Percentiles rank a stretch among this genome's conserved stretches.
phyloP scores from a whole-genome alignment of 306 rosid species.

The Parietaria judaica region DNA sequence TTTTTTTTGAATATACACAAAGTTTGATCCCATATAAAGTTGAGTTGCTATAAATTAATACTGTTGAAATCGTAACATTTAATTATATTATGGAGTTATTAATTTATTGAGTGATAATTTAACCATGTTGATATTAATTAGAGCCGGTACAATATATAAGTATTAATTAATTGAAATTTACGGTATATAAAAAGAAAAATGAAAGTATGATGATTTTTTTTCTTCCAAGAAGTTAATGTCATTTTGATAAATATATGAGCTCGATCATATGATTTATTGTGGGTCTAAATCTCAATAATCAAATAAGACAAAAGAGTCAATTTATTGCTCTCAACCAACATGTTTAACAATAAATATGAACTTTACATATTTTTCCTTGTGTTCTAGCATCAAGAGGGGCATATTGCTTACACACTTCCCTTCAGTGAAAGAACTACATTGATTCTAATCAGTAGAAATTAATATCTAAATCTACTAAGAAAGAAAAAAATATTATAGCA shows the following conservation, averaged over 20 bases:
- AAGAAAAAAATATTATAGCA: neutral
- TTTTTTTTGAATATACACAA: too few relatives aligned
- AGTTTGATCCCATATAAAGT: too few relatives aligned
- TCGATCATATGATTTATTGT: neutral
- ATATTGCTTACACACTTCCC: slow-evolving; percentile 9
- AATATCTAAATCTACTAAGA: slow-evolving; percentile 13
- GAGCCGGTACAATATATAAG: too few relatives aligned
- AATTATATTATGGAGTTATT: too few relatives aligned
- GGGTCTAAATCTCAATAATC: neutral
- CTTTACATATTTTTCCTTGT: slow-evolving; percentile 13
- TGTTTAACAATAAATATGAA: slow-evolving; percentile 9
- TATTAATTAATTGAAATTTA: too few relatives aligned
- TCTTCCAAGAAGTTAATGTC: too few relatives aligned
- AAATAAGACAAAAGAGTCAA: neutral
- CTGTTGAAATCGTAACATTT: too few relatives aligned
- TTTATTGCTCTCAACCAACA: slow-evolving; percentile 8
- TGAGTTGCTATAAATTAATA: too few relatives aligned
- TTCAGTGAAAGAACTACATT: slow-evolving; percentile 13
- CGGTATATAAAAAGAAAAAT: too few relatives aligned
- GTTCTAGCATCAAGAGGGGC: slow-evolving; percentile 13
- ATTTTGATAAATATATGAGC: neutral
- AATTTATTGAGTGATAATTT: too few relatives aligned
- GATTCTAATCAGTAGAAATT: slow-evolving; percentile 16
- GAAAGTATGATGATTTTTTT: too few relatives aligned
- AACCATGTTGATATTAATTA: too few relatives aligned